These are phyloP conservation scores for Bacterosira constricta DNA, from an alignment of 108 stramenopile species.

Conservation along the genomic window DNA sequence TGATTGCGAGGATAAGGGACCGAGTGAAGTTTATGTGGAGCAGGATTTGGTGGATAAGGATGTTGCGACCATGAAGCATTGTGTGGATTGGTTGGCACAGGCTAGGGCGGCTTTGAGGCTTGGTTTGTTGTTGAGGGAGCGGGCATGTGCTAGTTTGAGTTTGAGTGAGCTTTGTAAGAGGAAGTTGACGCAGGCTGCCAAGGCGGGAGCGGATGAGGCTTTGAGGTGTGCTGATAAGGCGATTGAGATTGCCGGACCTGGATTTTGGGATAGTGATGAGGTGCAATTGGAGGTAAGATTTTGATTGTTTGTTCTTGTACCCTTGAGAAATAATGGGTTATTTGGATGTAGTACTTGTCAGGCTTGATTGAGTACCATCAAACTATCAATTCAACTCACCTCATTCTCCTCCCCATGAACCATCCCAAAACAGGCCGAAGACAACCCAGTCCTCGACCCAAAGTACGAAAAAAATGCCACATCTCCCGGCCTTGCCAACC, in stretches of 20 bases:
- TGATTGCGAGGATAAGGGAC: conserved; percentile 81
- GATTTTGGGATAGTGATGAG: conserved; percentile 89
- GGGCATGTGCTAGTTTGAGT: conserved; percentile 85
- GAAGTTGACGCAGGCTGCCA: conserved; percentile 67
- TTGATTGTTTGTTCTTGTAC: conserved; percentile 21
- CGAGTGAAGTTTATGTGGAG: conserved; percentile 86
- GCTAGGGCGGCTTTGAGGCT: conserved; percentile 76
- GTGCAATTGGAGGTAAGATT: conserved; percentile 89
- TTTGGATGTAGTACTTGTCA: background rate
- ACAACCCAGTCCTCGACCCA: conserved; percentile 65
- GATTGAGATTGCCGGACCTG: conserved; percentile 81
- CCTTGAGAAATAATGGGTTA: no score
- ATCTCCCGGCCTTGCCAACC: conserved; percentile 77
- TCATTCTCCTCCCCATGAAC: background rate
- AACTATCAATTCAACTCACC: background rate
- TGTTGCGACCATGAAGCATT: conserved; percentile 58
- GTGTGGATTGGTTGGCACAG: conserved; percentile 69
- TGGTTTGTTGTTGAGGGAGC: conserved; percentile 78
- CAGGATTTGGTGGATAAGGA: conserved; percentile 64
- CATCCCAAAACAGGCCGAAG: conserved; percentile 60
- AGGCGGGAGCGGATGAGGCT: conserved; percentile 80
- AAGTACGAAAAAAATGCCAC: conserved; percentile 90
- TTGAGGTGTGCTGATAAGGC: conserved; percentile 87
- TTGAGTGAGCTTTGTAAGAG: conserved; percentile 90
- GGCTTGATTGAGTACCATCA: background rate